Percentiles rank a stretch among this genome's conserved stretches.
These are phyloP conservation scores for Aspergillus oerlinghausenensis DNA, from an alignment of 2,329 filamentous ascomycete genomes.

Conservation along the genomic window DNA sequence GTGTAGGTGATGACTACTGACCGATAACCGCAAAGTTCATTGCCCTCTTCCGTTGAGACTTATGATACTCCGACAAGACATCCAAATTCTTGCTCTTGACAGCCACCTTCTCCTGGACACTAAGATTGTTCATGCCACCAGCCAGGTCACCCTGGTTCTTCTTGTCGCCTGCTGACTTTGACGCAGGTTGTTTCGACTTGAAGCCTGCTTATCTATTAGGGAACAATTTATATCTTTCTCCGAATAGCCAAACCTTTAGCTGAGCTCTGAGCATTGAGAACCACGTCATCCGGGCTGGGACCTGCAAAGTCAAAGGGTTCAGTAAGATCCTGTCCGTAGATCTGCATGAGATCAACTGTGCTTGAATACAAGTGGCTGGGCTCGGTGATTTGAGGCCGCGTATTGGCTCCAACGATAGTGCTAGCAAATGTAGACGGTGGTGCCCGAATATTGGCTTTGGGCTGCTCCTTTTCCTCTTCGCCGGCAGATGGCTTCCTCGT, in stretches of 20 bases:
- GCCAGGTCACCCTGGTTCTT: conserved; percentile 42
- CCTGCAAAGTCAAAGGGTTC: conserved; percentile 62
- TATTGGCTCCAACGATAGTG: conserved; percentile 34
- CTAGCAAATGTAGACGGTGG: conserved; percentile 49
- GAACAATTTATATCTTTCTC: conserved; percentile 29
- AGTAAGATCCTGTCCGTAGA: conserved; percentile 39
- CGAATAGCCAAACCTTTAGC: conserved; percentile 67
- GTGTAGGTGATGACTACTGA: conserved; percentile 39
- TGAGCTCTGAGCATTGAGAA: conserved; percentile 71
- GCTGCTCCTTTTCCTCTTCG: conserved; percentile 13
- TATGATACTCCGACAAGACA: conserved; percentile 75
- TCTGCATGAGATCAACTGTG: conserved; percentile 31
- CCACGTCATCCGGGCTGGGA: conserved; percentile 88
- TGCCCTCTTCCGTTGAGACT: conserved; percentile 68
- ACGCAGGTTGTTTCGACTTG: conserved; percentile 39
- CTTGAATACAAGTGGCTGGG: conserved; percentile 31
- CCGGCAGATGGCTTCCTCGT: conserved; percentile 2
- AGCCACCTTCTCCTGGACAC: conserved; percentile 48
- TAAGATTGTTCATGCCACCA: conserved; percentile 46
- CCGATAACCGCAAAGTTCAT: conserved; percentile 92
- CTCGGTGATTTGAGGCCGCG: conserved; percentile 23
- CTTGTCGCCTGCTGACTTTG: conserved; percentile 39
- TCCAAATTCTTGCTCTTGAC: conserved; percentile 74
- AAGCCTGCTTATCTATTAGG: conserved; percentile 43
- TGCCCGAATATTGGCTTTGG: conserved; percentile 35